Evolutionary conservation across 495 filamentous ascomycete genomes (phyloP), one percentile per base, ranked within the genome.

Genomic region (Aspergillus heteromorphus): DNA sequence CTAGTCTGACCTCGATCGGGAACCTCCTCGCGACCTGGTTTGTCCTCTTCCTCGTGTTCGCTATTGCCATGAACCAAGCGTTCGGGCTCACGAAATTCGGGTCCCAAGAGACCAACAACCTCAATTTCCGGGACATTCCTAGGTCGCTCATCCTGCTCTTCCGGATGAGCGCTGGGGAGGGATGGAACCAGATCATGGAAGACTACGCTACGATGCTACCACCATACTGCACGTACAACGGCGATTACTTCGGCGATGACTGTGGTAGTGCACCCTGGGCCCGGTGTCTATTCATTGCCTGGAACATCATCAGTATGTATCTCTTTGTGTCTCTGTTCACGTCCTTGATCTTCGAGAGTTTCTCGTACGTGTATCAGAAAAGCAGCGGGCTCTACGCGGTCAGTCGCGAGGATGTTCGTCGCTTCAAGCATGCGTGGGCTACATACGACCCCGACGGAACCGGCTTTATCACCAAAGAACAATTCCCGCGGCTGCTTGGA

Each of bases 301-400:
- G 93, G 93, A 99, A 99, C 74, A 90, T 99, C 62, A 80, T 97
- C 66, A 97, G 92, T 86, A 97, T 99, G 93, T 99, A 97, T 72
- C 93, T 99, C 69, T 99, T 99, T 61, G 92, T 97, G 61, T 96
- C 88, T 65, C 78, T 99, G 71, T 99, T 99, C 68, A 91, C 97
- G 53, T 99, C 93, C 38, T 83, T 99, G 61, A 99, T 99, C 60
- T 99, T 91, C 70, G 93, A 99, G 75, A 97, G 92, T 73, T 99
- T 99, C 75, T 95, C 89, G 67, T 99, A 99, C 68, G 93, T 99
- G 60, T 99, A 97, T 66, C 93, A 99, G 71, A 82, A 91, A 53
- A 96, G 90, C 56, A 96, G 89, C 65, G 76, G 76, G 27, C 67
- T 77, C 20, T 91, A 90, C 30, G 83, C 84, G 27, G 84, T 97